phyloP scores from a whole-genome alignment of 257 asterid genomes.

The Solanum arcanum region DNA sequence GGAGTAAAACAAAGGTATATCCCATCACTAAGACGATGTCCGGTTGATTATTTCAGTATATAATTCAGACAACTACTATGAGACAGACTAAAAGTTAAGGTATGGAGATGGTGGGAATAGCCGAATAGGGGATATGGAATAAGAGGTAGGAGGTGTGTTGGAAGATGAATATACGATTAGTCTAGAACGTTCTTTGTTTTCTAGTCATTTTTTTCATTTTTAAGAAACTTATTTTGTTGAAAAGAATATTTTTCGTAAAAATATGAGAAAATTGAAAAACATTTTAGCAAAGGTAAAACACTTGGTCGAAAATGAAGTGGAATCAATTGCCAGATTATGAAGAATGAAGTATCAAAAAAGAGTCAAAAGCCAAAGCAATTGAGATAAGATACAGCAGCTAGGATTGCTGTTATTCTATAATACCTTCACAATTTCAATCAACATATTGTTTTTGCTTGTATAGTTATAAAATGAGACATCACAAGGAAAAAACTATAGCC shows the following conservation, averaged over 20 bases:
- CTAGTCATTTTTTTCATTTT: neutral
- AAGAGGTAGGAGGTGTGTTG: neutral
- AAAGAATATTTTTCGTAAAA: neutral
- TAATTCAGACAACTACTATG: neutral
- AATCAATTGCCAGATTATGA: neutral
- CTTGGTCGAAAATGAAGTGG: neutral
- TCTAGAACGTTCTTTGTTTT: too few species aligned
- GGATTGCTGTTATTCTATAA: conserved; percentile 18
- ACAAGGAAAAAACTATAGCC: conserved; percentile 15
- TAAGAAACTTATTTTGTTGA: neutral
- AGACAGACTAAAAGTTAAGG: neutral
- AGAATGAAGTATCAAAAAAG: neutral
- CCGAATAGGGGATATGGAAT: neutral
- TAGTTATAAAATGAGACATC: conserved; percentile 16
- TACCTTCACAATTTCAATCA: conserved; percentile 24
- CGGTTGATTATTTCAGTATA: neutral
- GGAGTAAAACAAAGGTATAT: too few species aligned
- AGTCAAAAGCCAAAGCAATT: neutral
- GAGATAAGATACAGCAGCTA: conserved; percentile 1
- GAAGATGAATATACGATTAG: neutral
- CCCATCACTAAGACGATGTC: too few species aligned
- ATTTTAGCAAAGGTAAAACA: neutral
- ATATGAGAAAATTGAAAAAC: neutral
- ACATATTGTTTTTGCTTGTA: conserved; percentile 11
- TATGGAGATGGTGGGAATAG: neutral